phyloP scores from a whole-genome alignment of 225 moss, liverwort and hornwort species.

The Thuidium tamariscinum region DNA sequence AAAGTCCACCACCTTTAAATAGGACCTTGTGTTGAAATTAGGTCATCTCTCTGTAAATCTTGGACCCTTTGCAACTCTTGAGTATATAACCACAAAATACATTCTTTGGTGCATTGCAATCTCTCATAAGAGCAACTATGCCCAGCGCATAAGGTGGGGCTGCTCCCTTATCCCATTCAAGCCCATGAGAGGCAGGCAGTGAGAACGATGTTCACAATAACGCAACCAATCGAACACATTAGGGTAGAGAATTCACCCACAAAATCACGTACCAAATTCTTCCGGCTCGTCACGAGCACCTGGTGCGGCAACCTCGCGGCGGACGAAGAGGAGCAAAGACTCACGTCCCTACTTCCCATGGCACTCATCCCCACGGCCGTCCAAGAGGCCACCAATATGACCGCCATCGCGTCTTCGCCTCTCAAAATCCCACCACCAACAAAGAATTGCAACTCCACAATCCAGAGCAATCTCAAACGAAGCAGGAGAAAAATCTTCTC shows the following conservation, averaged over 20 bases:
- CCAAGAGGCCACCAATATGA: conserved; percentile 24
- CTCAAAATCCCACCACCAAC: not conserved
- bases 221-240: not conserved
- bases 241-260: not conserved
- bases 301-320: not conserved
- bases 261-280: conserved; percentile 15
- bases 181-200: not conserved
- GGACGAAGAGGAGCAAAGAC: conserved; percentile 12
- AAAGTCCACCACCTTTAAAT: not conserved
- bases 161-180: not conserved
- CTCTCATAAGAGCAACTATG: not conserved
- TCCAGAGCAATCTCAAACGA: not conserved
- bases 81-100: not conserved
- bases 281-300: not conserved
- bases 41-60: not conserved
- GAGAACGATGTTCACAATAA: not conserved
- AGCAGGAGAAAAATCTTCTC: not conserved
- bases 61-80: not conserved
- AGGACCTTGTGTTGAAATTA: not conserved
- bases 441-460: not conserved
- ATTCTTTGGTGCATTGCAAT: not conserved
- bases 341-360: not conserved
- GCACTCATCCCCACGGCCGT: not conserved
- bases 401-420: conserved; percentile 14
- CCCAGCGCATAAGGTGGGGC: not conserved